Evolutionary conservation across 2,329 filamentous ascomycete species (phyloP).

Genomic region (Tolypocladium nubicola): DNA sequence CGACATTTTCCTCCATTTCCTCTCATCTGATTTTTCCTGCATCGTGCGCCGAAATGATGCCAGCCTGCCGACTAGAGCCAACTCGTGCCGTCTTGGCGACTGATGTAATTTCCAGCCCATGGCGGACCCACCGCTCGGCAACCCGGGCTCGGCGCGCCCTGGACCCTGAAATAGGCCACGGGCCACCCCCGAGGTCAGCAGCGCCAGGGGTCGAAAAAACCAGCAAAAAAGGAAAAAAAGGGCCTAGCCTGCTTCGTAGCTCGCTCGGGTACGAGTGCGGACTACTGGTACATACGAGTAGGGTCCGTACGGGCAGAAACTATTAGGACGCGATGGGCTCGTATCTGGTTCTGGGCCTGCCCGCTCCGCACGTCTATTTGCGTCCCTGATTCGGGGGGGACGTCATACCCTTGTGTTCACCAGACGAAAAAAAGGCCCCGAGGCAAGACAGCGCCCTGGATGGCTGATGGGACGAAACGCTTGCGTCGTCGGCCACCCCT

Average conservation of each 20-base stretch:
- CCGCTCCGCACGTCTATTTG: neutral
- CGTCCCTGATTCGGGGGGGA: neutral
- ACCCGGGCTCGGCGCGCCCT: neutral
- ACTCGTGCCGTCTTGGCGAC: neutral
- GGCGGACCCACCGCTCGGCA: neutral
- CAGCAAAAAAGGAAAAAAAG: neutral
- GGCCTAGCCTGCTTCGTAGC: too few relatives aligned
- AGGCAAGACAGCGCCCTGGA: too few relatives aligned
- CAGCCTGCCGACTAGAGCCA: neutral
- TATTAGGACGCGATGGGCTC: neutral
- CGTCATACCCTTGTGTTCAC: neutral
- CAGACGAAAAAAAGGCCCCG: neutral
- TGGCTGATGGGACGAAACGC: too few relatives aligned
- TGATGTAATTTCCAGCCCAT: neutral
- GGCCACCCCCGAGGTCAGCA: neutral
- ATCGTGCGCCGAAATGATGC: neutral
- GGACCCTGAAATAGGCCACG: neutral
- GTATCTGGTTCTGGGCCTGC: neutral
- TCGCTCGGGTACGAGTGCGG: too few relatives aligned
- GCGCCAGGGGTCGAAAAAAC: neutral
- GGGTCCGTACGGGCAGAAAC: too few relatives aligned
- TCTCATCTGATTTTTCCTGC: neutral
- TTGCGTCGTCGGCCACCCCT: neutral
- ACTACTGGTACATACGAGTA: too few relatives aligned
- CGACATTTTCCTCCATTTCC: too few relatives aligned